Evolutionary conservation across 2,329 filamentous ascomycete genomes (phyloP).

Genomic region (Colletotrichum sp.): DNA sequence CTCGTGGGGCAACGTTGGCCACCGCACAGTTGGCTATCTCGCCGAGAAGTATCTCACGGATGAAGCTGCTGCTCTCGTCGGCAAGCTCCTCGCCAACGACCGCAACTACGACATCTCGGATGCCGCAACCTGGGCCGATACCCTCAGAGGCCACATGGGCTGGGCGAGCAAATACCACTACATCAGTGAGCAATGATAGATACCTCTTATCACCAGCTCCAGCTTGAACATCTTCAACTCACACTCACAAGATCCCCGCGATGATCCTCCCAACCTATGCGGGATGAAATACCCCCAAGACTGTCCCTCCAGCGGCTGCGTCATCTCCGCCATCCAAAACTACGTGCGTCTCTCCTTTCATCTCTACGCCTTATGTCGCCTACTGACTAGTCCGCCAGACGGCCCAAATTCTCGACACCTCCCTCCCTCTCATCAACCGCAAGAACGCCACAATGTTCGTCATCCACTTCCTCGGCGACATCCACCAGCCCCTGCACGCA

Average conservation of each 20-base stretch:
- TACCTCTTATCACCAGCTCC: background rate
- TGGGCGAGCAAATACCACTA: constrained; percentile 24
- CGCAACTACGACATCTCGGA: constrained; percentile 22
- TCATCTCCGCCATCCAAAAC: constrained; percentile 22
- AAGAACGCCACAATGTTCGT: constrained; percentile 24
- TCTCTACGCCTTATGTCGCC: background rate
- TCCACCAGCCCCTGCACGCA: constrained; percentile 23
- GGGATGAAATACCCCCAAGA: constrained; percentile 21
- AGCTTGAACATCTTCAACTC: background rate
- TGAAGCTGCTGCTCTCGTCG: constrained; percentile 13
- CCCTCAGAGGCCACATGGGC: constrained; percentile 20
- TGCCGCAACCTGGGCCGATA: constrained; percentile 22
- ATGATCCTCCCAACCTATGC: constrained; percentile 20
- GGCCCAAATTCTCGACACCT: constrained; percentile 16
- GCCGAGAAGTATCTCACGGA: constrained; percentile 20
- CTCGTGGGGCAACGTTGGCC: constrained; percentile 18
- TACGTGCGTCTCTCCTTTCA: background rate
- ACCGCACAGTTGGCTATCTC: constrained; percentile 22
- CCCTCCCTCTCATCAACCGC: constrained; percentile 31
- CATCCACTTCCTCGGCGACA: constrained; percentile 24
- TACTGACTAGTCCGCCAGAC: background rate
- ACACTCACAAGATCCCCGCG: constrained; percentile 1
- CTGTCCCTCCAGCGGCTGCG: constrained; percentile 20
- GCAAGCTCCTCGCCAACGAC: constrained; percentile 21
- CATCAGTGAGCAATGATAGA: constrained; percentile 3